A percentile compares a stretch with the other conserved stretches of the same genome.
Evolutionary conservation across 257 asterid species (phyloP).

Genomic region (Plantago ovata): DNA sequence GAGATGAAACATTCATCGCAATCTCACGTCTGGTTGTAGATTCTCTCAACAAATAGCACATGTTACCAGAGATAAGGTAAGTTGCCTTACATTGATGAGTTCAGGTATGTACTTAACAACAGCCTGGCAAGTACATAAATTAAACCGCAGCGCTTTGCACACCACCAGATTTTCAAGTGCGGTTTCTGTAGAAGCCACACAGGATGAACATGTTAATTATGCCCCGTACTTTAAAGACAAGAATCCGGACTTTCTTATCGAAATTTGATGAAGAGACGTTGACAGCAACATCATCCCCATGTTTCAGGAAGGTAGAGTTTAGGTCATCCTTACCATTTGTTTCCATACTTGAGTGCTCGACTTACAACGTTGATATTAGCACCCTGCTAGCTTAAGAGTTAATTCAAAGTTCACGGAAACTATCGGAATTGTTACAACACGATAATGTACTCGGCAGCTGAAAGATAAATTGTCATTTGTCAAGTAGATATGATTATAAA

Average conservation of each 20-base stretch:
- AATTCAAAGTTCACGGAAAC: too few species aligned
- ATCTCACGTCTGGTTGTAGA: too few species aligned
- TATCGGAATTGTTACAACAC: too few species aligned
- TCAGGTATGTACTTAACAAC: constrained; percentile 79
- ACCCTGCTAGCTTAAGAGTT: constrained; percentile 6
- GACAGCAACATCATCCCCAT: constrained; percentile 45
- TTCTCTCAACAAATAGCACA: not conserved
- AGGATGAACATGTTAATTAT: constrained; percentile 88
- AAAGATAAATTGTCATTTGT: not conserved
- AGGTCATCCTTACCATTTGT: constrained; percentile 56
- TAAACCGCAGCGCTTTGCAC: constrained; percentile 67
- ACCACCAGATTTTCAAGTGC: constrained; percentile 66
- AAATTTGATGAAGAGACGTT: constrained; percentile 25
- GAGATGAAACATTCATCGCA: not conserved
- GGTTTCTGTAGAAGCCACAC: constrained; percentile 79
- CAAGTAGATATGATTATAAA: too few species aligned
- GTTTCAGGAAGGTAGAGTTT: constrained; percentile 63
- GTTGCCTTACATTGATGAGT: constrained; percentile 53
- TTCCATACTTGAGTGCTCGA: constrained; percentile 60
- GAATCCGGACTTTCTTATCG: constrained; percentile 55
- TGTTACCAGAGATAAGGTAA: constrained; percentile 12
- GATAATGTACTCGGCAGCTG: not conserved
- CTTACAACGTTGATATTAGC: constrained; percentile 15
- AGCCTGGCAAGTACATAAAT: constrained; percentile 84
- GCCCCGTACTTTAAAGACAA: constrained; percentile 75